Conservation (phyloP, 306 rosid genomes). For the Ormosia semicastrata region DNA sequence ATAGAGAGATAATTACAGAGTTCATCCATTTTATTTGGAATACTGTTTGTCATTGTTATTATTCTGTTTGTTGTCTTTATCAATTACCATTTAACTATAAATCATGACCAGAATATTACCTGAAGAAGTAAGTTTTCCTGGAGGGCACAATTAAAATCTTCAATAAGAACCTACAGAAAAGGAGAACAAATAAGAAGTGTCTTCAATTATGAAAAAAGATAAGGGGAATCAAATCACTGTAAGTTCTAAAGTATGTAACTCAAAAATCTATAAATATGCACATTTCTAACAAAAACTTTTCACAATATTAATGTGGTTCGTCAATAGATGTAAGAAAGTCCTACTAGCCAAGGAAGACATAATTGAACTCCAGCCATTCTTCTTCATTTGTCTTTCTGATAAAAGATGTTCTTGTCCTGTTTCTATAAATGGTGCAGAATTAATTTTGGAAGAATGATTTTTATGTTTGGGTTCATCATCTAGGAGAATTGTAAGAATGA, state of each 20-base stretch:
- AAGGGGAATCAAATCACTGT: background rate
- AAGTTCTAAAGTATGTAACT: background rate
- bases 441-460: background rate
- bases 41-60: too few species aligned
- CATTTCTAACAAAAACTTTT: background rate
- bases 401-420: background rate
- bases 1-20: too few species aligned
- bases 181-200: background rate
- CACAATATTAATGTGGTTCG: background rate
- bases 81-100: background rate
- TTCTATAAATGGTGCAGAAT: background rate
- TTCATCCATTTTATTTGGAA: too few species aligned
- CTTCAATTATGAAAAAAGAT: background rate
- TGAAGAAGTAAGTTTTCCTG: conserved; percentile 96
- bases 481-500: conserved; percentile 10
- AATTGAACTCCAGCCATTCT: background rate
- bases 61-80: too few species aligned
- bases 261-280: background rate
- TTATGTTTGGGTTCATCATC: background rate
- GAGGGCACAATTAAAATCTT: conserved; percentile 95
- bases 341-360: background rate
- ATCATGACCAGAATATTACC: conserved; percentile 43
- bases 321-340: background rate
- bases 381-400: background rate
- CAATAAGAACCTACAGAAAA: conserved; percentile 70